phyloP scores from a whole-genome alignment of 2,329 filamentous ascomycete species.

The Cladorrhinum sp. region DNA sequence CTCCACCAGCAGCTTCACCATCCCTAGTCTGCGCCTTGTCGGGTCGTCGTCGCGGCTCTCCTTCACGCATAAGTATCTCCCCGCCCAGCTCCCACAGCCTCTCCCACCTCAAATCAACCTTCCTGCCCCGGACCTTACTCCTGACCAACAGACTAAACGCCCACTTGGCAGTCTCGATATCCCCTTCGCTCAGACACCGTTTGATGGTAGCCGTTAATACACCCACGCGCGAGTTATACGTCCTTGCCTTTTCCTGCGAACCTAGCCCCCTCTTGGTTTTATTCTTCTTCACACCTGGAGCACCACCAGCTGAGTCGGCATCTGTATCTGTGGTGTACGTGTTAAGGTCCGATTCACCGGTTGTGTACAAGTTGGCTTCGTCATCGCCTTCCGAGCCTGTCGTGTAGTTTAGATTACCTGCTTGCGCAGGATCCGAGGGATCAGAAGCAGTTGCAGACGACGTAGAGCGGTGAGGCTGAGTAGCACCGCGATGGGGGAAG shows the following conservation, averaged over 20 bases:
- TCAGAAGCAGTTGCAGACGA: background rate
- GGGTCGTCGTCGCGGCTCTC: no score
- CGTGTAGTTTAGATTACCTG: constrained; percentile 7
- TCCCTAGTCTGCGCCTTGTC: no score
- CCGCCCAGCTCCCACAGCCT: constrained; percentile 80
- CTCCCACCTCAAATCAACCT: constrained; percentile 66
- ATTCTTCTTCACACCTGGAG: background rate
- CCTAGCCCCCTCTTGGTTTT: background rate
- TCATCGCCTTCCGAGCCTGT: constrained; percentile 12
- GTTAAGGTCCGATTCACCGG: constrained; percentile 1
- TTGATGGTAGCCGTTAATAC: constrained; percentile 69
- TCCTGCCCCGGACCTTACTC: constrained; percentile 47
- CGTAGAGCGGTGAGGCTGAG: background rate
- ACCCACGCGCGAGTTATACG: constrained; percentile 53
- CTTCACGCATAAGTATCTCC: constrained; percentile 71
- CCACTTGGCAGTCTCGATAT: constrained; percentile 68
- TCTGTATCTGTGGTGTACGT: background rate
- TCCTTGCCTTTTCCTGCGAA: constrained; percentile 15
- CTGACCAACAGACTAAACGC: constrained; percentile 73
- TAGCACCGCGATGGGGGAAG: constrained; percentile 51
- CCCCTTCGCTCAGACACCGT: constrained; percentile 65
- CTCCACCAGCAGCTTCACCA: background rate
- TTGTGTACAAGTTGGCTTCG: constrained; percentile 10
- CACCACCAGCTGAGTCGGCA: background rate
- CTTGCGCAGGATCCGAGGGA: background rate